Evolutionary conservation across 495 filamentous ascomycete genomes (phyloP), one percentile per base, ranked within the genome.

Genomic region (Hypoxylon subgilvum): DNA sequence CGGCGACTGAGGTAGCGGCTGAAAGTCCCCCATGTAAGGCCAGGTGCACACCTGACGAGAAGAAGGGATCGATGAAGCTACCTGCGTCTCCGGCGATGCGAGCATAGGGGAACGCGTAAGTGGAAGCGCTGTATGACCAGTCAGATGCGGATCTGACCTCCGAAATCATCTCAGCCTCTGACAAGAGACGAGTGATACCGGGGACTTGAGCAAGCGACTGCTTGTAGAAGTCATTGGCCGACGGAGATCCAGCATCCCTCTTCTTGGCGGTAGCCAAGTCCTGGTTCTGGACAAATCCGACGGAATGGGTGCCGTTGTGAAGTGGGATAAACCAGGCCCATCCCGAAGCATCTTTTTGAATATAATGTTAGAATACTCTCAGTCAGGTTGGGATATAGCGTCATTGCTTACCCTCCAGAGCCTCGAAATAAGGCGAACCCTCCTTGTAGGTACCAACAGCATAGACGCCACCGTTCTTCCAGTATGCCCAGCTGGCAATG

Each of bases 21-120:
- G 79, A 76, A 0, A 84, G 68, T 18, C 64, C 81, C 16, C 73
- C 62, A 1, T 68, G 28, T 2, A 82, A 30, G 1, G 79, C 81
- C 7, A 84, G 55, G 49, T 84, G 81, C 0, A 80, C 74, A 17
- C 77, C 80, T 2, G 75, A 79, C 0, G 69, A 73, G 65, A 77
- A 79, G 46, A 66, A 76, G 0, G 74, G 74, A 36, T 77, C 75
- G 35, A 79, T 72, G 51, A 79, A 79, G 56, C 67, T 69, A 4
- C 75, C 74, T 1, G 76, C 75, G 41, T 79, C 76, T 2, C 76
- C 76, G n/a, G 65, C 72, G 6, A 79, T 70, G 18, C 76, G 74
- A 0, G 67, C 44, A 45, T 77, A 58, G 1, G 67, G 69, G 23
- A 57, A 13, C 6, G 68, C 69, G 51, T 75, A 79, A 14, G 49